A percentile compares a stretch with the other conserved stretches of the same genome.
These are phyloP conservation scores for Penicillium cataractarum DNA, from an alignment of 495 filamentous ascomycete genomes.

Conservation along the genomic window DNA sequence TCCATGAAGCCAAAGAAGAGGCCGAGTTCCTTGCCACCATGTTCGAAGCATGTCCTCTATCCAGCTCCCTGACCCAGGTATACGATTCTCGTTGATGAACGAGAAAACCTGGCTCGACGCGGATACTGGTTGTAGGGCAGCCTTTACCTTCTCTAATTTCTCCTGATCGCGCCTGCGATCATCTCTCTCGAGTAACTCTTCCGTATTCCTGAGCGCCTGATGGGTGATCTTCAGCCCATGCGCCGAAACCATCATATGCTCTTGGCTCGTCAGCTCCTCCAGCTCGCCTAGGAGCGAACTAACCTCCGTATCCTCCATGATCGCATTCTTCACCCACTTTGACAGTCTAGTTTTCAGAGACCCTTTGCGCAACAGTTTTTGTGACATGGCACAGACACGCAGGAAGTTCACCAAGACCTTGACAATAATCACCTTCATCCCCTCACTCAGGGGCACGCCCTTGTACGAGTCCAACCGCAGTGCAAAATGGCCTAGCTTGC, in stretches of 20 bases:
- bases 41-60: neutral
- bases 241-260: neutral
- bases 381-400: neutral
- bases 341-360: neutral
- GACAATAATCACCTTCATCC: neutral
- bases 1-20: neutral
- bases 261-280: neutral
- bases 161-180: neutral
- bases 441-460: neutral
- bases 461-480: neutral
- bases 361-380: neutral
- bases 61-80: neutral
- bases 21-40: neutral
- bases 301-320: neutral
- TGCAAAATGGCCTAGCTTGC: neutral
- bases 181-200: neutral
- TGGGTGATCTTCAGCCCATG: neutral
- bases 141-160: neutral
- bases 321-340: neutral
- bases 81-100: neutral
- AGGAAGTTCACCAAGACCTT: neutral
- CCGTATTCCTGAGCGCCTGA: neutral
- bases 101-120: neutral
- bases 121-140: neutral
- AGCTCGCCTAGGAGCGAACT: neutral